Base-by-base conservation (phyloP, 2,329 filamentous ascomycete genomes). In the Leptosphaerulina australis region DNA sequence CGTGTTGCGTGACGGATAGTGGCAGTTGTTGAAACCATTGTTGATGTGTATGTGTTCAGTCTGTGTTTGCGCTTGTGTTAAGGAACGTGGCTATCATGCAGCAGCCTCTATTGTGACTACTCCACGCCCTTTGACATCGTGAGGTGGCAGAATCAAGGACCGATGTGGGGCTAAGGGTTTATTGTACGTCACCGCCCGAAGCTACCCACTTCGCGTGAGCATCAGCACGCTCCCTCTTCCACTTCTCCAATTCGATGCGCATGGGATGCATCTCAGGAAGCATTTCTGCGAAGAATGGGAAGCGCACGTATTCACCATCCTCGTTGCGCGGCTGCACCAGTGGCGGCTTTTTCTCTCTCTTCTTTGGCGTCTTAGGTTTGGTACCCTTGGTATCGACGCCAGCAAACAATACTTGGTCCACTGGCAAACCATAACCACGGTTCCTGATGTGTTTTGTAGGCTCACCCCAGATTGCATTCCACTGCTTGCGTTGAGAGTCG, bases 1-100 rank as follows among this genome's bases (percentile, higher is more conserved):
- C 80, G 80, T 18, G 78, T 80, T 6, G 86, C 86, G 55, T 85
- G 81, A 43, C 82, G 80, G 61, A 87, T 78, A 18, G 69, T 70
- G n/a, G 70, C 59, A 44, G 51, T 56, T 41, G 56, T 49, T 14
- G 64, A 62, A 37, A 62, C 46, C 68, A 72, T 73, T 15, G 18
- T 48, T 11, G 4, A 7, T 17, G 25, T 43, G 22, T 21, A 17
- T 17, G 15, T 21, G 4, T 4, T 21, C 17, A n/a, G 17, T 7
- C 29, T 30, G 21, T 21, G 18, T 37, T 21, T 17, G 22, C 24
- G 24, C 24, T 6, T 11, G 24, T 25, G 6, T 6, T 25, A 11
- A 25, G 2, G 18, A 18, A n/a, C 20, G 22, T 22, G 11, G 14
- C 18, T 20, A 2, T n/a, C 7, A 17, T 1, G 24, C 11, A 17